Percentiles rank a stretch among this genome's conserved stretches.
Conservation (phyloP, 352 stramenopile species). For the Globisporangium canariense region DNA sequence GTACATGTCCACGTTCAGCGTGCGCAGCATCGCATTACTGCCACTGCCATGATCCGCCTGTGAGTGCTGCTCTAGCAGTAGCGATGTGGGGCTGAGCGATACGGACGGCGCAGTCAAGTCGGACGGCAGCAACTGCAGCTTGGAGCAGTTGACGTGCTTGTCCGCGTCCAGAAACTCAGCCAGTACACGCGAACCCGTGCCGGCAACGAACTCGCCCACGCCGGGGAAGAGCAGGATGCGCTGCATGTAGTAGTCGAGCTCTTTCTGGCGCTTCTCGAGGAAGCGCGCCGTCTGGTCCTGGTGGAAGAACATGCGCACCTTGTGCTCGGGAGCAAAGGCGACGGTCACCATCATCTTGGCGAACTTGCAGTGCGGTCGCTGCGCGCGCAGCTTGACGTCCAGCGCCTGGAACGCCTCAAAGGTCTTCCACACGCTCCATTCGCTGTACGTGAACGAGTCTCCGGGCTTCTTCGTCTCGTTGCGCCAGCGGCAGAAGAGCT, state of each 20-base stretch:
- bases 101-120: conserved; percentile 13
- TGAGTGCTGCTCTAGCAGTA: conserved; percentile 16
- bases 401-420: conserved; percentile 81
- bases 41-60: neutral
- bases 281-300: conserved; percentile 68
- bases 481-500: conserved; percentile 50
- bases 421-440: conserved; percentile 79
- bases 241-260: conserved; percentile 84
- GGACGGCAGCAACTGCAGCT: conserved; percentile 15
- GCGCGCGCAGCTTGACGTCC: conserved; percentile 56
- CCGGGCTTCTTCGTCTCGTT: conserved; percentile 37
- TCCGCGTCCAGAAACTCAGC: conserved; percentile 60
- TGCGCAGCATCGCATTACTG: conserved; percentile 18
- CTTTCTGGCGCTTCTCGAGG: conserved; percentile 68
- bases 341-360: conserved; percentile 85
- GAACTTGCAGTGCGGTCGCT: conserved; percentile 38
- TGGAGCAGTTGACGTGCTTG: conserved; percentile 42
- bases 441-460: conserved; percentile 30
- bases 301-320: conserved; percentile 70
- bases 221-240: conserved; percentile 75
- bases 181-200: conserved; percentile 49
- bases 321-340: conserved; percentile 62
- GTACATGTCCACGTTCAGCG: conserved; percentile 37
- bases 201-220: conserved; percentile 53
- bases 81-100: conserved; percentile 17